Base-by-base conservation (phyloP, 2,329 filamentous ascomycete species). In the Aspergillus jensenii region DNA sequence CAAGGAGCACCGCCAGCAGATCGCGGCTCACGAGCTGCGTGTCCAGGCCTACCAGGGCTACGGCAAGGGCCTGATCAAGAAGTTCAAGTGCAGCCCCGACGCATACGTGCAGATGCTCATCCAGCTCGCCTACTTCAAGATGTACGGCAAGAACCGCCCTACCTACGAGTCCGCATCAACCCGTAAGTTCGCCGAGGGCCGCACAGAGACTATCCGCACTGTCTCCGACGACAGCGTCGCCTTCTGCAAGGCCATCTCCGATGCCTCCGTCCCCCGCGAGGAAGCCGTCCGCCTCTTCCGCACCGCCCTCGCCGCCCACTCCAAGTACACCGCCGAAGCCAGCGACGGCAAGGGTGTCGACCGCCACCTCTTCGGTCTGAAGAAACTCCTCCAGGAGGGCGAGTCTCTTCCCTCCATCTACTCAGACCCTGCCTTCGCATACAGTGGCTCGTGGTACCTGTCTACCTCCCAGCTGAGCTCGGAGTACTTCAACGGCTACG, bases 71-170 rank as follows among this genome's bases (percentile, higher is more conserved):
- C 82, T 99, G 61, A 98, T 99, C 83, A 99, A 99, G 87, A 96
- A 96, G 78, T 98, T 99, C 87, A 96, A 92, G 81, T 96, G 91
- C 85, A 96, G 90, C 25, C 95, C 95, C 31, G 96, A 99, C 70
- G 95, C 93, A 33, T 99, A 96, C 76, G 92, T 98, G 43, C 95
- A 99, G 79, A 95, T 99, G 91, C 81, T 97, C 75, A 99, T 99
- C 75, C 95, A 99, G 78, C 87, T 98, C 53, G 95, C 95, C 40
- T 99, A 99, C 83, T 89, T 88, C 84, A 98, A 98, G 81, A 97
- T 99, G 91, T 96, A 96, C 78, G 95, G 95, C 82, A 91, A 93
- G 83, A 97, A 93, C 83, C 86, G 95, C 4, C 95, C 95, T 1
- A 99, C 96, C 0, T 99, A 99, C 81, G 95, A 99, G 79, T 97